A percentile compares a stretch with the other conserved stretches of the same genome.
These are phyloP conservation scores for Neospora caninum DNA, from an alignment of 169 alveolate genomes.

Conservation along the genomic window DNA sequence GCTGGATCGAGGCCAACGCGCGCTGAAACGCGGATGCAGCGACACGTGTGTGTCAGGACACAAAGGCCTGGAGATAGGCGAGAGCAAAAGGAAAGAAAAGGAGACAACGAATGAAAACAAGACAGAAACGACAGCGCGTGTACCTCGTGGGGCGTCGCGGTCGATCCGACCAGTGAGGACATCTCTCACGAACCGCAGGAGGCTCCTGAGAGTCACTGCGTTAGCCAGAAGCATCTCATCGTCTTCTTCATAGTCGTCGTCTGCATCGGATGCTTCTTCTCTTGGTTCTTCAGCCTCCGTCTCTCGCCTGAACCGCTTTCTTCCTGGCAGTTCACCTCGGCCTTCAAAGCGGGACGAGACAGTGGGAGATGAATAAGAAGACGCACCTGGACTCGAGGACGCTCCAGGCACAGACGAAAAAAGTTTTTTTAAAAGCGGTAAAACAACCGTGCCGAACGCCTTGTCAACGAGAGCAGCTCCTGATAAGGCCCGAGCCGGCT, in stretches of 20 bases:
- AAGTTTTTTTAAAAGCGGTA: not conserved
- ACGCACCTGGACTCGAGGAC: not conserved
- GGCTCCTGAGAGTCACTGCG: not conserved
- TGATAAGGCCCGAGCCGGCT: not conserved
- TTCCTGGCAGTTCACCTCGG: not conserved
- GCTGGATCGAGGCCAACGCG: no score
- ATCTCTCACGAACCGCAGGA: not conserved
- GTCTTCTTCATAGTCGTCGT: not conserved
- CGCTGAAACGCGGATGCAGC: no score
- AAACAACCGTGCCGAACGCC: not conserved
- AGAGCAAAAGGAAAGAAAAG: no score
- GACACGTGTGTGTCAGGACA: no score
- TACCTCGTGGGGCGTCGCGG: constrained; percentile 15
- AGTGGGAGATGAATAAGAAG: not conserved
- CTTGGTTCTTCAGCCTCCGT: not conserved
- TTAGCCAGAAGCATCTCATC: not conserved
- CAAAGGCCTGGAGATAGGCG: no score
- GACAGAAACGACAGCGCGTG: no score
- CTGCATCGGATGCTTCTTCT: not conserved
- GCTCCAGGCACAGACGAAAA: not conserved
- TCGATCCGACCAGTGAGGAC: constrained; percentile 21
- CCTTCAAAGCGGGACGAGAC: not conserved
- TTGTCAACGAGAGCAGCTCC: constrained; percentile 2
- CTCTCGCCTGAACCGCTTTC: not conserved
- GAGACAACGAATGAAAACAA: no score